Evolutionary conservation across 371 early-diverging fungal genomes (phyloP).

Genomic region (Sporodiniella umbellata): DNA sequence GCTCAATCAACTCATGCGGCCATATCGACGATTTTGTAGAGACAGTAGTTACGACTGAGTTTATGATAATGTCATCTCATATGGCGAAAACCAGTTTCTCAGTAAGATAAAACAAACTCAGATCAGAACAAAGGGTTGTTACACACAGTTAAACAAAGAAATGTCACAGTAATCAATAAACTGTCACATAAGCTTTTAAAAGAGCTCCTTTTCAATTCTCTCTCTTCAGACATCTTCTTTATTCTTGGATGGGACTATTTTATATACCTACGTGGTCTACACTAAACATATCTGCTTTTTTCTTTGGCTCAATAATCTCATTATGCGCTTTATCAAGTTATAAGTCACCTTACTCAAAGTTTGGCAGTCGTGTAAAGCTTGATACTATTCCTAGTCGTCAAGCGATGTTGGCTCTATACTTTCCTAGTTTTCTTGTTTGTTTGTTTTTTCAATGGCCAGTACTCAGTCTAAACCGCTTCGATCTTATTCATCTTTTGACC

Average conservation of each 20-base stretch:
- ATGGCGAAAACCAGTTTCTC: no score
- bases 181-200: not conserved
- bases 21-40: no score
- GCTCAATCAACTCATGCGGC: no score
- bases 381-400: slow-evolving; percentile 16
- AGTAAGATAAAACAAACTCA: no score
- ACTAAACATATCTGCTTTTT: slow-evolving; percentile 2
- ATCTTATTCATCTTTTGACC: slow-evolving; percentile 10
- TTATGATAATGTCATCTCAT: no score
- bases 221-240: not conserved
- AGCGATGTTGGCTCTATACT: slow-evolving; percentile 23
- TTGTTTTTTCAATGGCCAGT: not conserved
- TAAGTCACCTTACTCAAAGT: slow-evolving; percentile 26
- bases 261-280: slow-evolving; percentile 18
- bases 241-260: not conserved
- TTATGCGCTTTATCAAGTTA: slow-evolving; percentile 2
- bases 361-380: slow-evolving; percentile 11
- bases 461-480: slow-evolving; percentile 4
- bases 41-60: no score
- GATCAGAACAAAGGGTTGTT: no score
- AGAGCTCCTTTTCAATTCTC: not conserved
- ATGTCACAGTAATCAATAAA: not conserved
- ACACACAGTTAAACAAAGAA: no score
- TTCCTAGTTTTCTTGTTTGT: slow-evolving; percentile 17
- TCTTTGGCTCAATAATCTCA: slow-evolving; percentile 7